These are phyloP conservation scores for Termitomyces sp. DNA, from an alignment of 768 basidiomycete genomes.

Conservation along the genomic window DNA sequence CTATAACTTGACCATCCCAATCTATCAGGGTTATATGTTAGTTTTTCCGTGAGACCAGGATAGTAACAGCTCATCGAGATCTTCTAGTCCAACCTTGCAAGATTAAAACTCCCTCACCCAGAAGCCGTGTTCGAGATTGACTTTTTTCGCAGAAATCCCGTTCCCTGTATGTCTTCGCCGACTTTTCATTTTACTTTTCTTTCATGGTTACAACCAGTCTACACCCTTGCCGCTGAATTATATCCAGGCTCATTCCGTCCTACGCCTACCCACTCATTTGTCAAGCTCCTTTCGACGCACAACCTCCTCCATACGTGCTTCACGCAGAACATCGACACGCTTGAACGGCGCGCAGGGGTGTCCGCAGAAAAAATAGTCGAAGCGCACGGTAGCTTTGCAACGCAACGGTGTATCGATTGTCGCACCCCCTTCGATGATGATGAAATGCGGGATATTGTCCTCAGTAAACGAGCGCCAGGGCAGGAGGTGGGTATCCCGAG, in stretches of 20 bases:
- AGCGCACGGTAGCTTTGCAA: constrained; percentile 94
- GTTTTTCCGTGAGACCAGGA: constrained; percentile 10
- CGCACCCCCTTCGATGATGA: constrained; percentile 48
- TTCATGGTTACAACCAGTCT: constrained; percentile 44
- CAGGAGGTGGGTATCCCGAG: constrained; percentile 57
- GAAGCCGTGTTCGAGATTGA: constrained; percentile 94
- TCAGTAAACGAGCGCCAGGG: constrained; percentile 1
- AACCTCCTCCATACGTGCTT: constrained; percentile 70
- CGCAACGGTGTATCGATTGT: constrained; percentile 81
- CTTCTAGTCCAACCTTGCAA: constrained; percentile 65
- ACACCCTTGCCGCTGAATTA: constrained; percentile 87
- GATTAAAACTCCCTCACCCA: constrained; percentile 80
- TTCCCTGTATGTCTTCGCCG: constrained; percentile 54
- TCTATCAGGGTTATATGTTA: constrained; percentile 46
- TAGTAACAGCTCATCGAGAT: not conserved
- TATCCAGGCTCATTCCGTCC: constrained; percentile 90
- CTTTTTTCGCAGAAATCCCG: constrained; percentile 77
- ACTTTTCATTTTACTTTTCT: not conserved
- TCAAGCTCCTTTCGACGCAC: constrained; percentile 72
- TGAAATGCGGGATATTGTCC: constrained; percentile 48
- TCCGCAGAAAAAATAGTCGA: constrained; percentile 75
- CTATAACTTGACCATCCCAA: not conserved
- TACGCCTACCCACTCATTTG: constrained; percentile 86
- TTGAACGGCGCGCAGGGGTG: constrained; percentile 82
- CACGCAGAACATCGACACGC: constrained; percentile 91